These are phyloP conservation scores for Arctium minus DNA, from an alignment of 129 eudicot genomes.

Conservation along the genomic window DNA sequence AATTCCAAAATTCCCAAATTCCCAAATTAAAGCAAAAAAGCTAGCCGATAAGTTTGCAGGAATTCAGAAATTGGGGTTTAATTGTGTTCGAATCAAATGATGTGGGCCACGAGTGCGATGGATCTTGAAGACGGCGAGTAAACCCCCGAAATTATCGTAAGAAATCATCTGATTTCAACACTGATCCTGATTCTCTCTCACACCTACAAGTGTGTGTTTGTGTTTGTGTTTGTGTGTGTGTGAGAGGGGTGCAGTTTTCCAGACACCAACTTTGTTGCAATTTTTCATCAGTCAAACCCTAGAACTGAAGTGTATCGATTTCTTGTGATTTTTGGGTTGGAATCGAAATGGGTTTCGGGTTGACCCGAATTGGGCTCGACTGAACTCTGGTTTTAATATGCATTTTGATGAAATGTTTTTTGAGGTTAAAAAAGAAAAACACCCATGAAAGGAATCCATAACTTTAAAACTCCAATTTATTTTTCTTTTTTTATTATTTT, in stretches of 20 bases:
- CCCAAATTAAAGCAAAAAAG: not conserved
- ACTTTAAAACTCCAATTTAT: not conserved
- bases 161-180: conserved; percentile 18
- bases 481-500: not conserved
- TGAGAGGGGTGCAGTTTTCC: conserved; percentile 12
- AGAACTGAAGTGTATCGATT: conserved; percentile 10
- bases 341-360: conserved; percentile 20
- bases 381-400: not conserved
- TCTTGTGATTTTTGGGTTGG: not conserved
- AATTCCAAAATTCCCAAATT: not conserved
- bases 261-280: conserved; percentile 12
- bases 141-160: conserved; percentile 1
- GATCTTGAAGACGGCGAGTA: conserved; percentile 20
- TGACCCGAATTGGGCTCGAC: conserved; percentile 10
- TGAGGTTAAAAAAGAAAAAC: not conserved
- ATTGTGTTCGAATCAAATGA: conserved; percentile 10
- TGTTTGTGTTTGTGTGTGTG: conserved; percentile 14
- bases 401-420: not conserved
- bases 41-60: conserved; percentile 4
- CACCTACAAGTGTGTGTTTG: conserved; percentile 14
- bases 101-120: not conserved
- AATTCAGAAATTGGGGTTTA: conserved; percentile 19
- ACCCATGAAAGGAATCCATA: not conserved
- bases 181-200: conserved; percentile 10
- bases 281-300: conserved; percentile 2